Percentiles rank a stretch among this genome's conserved stretches.
phyloP scores from a whole-genome alignment of 148 eudicot genomes.

The Fagopyrum esculentum region DNA sequence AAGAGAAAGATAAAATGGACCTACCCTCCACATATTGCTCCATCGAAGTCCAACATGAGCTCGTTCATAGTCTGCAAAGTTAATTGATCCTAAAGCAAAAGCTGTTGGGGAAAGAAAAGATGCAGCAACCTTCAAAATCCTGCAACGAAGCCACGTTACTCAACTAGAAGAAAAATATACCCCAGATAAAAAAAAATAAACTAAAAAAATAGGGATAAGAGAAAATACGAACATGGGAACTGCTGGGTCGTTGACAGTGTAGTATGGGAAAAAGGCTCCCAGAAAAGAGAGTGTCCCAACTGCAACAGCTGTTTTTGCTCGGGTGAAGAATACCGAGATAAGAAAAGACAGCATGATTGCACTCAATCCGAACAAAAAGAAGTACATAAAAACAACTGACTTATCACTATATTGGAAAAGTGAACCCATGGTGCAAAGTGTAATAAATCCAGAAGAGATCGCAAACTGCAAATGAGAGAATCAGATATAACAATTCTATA shows the following conservation, averaged over 20 bases:
- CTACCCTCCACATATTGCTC: conserved; percentile 97
- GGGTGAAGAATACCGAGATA: conserved; percentile 83
- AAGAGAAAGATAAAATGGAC: not conserved
- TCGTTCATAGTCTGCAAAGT: conserved; percentile 98
- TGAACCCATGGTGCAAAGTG: conserved; percentile 75
- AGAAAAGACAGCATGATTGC: conserved; percentile 89
- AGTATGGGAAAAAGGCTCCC: conserved; percentile 96
- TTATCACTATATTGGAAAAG: conserved; percentile 93
- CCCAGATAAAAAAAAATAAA: not conserved
- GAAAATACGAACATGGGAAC: conserved; percentile 60
- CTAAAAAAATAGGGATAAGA: not conserved
- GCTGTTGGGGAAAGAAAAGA: conserved; percentile 99
- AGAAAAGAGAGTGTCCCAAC: conserved; percentile 97
- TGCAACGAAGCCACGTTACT: conserved; percentile 22
- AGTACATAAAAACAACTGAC: conserved; percentile 87
- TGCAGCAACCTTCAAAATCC: conserved; percentile 69
- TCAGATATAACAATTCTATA: conserved; percentile 4
- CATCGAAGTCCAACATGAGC: conserved; percentile 99
- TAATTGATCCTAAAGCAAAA: conserved; percentile 91
- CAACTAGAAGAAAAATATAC: not conserved
- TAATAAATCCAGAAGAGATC: conserved; percentile 75
- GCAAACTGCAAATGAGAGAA: conserved; percentile 71
- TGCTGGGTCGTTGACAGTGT: conserved; percentile 74
- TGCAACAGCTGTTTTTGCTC: conserved; percentile 98
- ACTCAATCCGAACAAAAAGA: conserved; percentile 90